Conservation (phyloP, 306 rosid species). For the Cajanus cajan region DNA sequence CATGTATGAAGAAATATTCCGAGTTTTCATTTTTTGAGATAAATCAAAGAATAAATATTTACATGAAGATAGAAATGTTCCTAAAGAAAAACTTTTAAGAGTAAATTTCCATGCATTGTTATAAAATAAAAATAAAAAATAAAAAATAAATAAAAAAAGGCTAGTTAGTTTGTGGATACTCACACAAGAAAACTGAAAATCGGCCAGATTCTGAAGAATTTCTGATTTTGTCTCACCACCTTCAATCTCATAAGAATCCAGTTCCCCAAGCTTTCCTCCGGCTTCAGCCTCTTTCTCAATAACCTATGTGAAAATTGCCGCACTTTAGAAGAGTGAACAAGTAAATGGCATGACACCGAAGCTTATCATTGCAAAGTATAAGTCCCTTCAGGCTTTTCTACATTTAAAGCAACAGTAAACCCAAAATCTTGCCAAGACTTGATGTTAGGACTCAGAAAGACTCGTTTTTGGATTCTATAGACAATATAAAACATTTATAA, state of each 20-base stretch:
- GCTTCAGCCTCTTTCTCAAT: slow-evolving; percentile 86
- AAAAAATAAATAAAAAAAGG: not conserved
- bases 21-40: not conserved
- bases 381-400: not conserved
- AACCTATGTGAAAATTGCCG: slow-evolving; percentile 42
- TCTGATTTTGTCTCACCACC: slow-evolving; percentile 96
- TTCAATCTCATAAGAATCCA: slow-evolving; percentile 92
- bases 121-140: not conserved
- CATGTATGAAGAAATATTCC: not conserved
- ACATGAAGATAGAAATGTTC: not conserved
- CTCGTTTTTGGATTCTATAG: not conserved
- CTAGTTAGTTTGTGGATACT: slow-evolving; percentile 32
- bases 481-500: not conserved
- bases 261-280: slow-evolving; percentile 82
- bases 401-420: not conserved
- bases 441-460: not conserved
- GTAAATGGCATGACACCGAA: slow-evolving; percentile 21
- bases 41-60: not conserved
- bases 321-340: slow-evolving; percentile 1
- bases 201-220: slow-evolving; percentile 86
- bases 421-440: not conserved
- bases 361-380: not conserved
- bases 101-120: not conserved
- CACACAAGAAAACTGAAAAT: slow-evolving; percentile 98
- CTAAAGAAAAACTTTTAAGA: not conserved